Conservation (phyloP, 352 stramenopile genomes). For the Peronospora tabacina region DNA sequence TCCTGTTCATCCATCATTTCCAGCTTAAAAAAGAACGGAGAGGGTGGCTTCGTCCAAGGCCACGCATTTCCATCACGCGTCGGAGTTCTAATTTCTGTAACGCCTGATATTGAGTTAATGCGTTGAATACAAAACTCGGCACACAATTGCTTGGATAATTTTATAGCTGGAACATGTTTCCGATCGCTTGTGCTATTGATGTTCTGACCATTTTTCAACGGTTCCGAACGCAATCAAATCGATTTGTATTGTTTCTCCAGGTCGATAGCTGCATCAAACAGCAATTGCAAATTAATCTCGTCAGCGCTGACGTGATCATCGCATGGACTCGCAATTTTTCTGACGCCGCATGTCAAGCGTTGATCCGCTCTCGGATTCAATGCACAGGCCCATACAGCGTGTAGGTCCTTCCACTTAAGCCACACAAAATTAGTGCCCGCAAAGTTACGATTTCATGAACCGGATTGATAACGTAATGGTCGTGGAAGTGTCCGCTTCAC, state of each 20-base stretch:
- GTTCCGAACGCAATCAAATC: conserved; percentile 29
- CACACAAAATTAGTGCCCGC: conserved; percentile 29
- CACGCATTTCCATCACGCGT: conserved; percentile 40
- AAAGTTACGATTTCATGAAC: neutral
- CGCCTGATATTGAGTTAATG: conserved; percentile 38
- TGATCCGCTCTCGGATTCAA: conserved; percentile 26
- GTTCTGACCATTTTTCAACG: neutral
- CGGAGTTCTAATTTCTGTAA: conserved; percentile 40
- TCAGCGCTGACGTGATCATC: conserved; percentile 41
- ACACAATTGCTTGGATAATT: conserved; percentile 34
- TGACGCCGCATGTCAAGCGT: conserved; percentile 34
- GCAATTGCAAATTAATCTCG: conserved; percentile 36
- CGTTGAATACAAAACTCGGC: conserved; percentile 45
- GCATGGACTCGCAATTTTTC: conserved; percentile 59
- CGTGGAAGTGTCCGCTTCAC: conserved; percentile 19
- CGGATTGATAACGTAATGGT: neutral
- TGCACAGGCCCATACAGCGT: conserved; percentile 29
- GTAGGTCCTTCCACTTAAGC: conserved; percentile 35
- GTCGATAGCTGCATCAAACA: conserved; percentile 31
- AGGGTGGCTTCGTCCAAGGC: conserved; percentile 18
- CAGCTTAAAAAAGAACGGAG: conserved; percentile 19
- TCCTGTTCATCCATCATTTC: conserved; percentile 29
- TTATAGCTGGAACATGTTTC: conserved; percentile 24
- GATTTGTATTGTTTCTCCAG: conserved; percentile 39
- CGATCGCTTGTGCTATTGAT: neutral